A percentile compares a stretch with the other conserved stretches of the same genome.
phyloP scores from a whole-genome alignment of 2,329 filamentous ascomycete genomes.

The Monosporascus sp. region DNA sequence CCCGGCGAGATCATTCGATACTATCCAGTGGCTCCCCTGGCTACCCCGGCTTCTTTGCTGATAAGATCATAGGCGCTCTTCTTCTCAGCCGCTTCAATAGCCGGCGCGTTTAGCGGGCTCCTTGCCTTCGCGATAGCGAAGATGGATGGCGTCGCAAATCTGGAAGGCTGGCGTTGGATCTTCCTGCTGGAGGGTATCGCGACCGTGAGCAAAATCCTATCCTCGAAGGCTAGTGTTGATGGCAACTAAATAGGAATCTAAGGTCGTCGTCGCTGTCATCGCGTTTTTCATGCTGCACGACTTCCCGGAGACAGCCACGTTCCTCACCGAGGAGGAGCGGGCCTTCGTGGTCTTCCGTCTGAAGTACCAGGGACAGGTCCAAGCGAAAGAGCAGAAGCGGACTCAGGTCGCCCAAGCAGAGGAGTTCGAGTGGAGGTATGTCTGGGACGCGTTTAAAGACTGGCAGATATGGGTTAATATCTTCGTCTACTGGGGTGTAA shows the following conservation, averaged over 20 bases:
- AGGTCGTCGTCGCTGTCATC: conserved; percentile 52
- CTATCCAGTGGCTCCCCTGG: background rate
- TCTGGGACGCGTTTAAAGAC: conserved; percentile 67
- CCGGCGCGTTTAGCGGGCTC: conserved; percentile 71
- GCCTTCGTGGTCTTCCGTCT: conserved; percentile 66
- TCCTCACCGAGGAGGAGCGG: conserved; percentile 66
- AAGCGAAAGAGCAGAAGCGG: conserved; percentile 35
- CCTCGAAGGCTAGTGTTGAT: too few relatives aligned
- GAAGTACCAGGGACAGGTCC: conserved; percentile 54
- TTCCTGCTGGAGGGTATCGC: conserved; percentile 66
- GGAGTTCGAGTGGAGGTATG: conserved; percentile 69
- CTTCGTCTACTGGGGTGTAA: conserved; percentile 60
- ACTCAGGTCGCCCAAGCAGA: conserved; percentile 58
- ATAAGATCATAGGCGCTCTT: conserved; percentile 53
- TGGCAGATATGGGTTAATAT: conserved; percentile 69
- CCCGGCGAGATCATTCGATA: background rate
- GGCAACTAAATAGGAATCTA: conserved; percentile 9
- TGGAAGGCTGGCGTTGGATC: conserved; percentile 60
- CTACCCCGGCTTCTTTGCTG: background rate
- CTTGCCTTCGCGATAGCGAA: conserved; percentile 64
- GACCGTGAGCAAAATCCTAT: conserved; percentile 42
- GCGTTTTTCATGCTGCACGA: conserved; percentile 73
- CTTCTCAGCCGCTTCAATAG: conserved; percentile 76
- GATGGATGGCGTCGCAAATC: conserved; percentile 60
- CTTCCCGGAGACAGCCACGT: conserved; percentile 73